These are phyloP conservation scores for Solanum virginianum DNA, from an alignment of 257 asterid genomes.

Conservation along the genomic window DNA sequence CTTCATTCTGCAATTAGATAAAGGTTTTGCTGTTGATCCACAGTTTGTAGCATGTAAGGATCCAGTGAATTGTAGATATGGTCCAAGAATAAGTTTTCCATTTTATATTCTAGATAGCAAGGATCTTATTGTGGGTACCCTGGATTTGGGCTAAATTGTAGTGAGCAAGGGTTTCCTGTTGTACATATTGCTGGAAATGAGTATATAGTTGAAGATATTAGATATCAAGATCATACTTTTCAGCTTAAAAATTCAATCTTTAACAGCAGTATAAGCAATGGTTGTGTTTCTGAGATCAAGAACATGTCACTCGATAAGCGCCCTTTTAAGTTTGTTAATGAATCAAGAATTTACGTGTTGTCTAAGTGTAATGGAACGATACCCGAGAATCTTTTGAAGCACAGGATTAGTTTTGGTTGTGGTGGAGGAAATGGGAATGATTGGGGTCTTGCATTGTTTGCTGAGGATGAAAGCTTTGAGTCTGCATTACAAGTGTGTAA, in stretches of 20 bases:
- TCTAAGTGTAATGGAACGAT: slow-evolving; percentile 14
- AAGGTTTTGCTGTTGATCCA: slow-evolving; percentile 18
- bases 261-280: neutral
- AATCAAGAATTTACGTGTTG: slow-evolving; percentile 18
- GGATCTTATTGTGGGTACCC: slow-evolving; percentile 39
- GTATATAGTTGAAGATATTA: slow-evolving; percentile 21
- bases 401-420: slow-evolving; percentile 3
- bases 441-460: slow-evolving; percentile 23
- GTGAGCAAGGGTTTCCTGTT: slow-evolving; percentile 16
- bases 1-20: slow-evolving; percentile 11
- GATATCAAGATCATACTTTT: slow-evolving; percentile 5
- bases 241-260: slow-evolving; percentile 18
- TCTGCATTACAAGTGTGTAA: slow-evolving; percentile 22
- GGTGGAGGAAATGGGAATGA: neutral
- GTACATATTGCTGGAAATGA: slow-evolving; percentile 13
- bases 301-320: slow-evolving; percentile 5
- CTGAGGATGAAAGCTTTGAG: slow-evolving; percentile 2
- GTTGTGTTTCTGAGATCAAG: slow-evolving; percentile 20
- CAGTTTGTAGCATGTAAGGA: slow-evolving; percentile 28
- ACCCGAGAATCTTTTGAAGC: neutral
- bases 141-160: slow-evolving; percentile 25
- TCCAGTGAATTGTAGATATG: slow-evolving; percentile 18
- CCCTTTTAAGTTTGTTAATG: neutral
- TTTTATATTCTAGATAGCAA: slow-evolving; percentile 25
- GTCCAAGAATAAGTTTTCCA: slow-evolving; percentile 45